Percentiles rank a stretch among this genome's conserved stretches.
These are phyloP conservation scores for Boletus sp. DNA, from an alignment of 1,284 basidiomycete species.

Conservation along the genomic window DNA sequence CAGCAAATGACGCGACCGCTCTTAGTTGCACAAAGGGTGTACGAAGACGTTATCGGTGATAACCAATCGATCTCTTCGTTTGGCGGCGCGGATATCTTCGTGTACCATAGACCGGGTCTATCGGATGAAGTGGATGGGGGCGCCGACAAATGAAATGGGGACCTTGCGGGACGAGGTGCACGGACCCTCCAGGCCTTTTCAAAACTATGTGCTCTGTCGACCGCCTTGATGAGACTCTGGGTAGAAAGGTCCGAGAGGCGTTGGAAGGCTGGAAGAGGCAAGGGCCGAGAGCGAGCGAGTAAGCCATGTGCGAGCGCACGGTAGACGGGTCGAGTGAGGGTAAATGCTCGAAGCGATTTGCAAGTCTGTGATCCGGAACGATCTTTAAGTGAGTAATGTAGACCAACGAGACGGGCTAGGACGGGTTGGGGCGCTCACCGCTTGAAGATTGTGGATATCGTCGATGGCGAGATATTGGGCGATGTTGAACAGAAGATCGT, in stretches of 20 bases:
- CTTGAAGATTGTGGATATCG: conserved; percentile 57
- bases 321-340: conserved; percentile 63
- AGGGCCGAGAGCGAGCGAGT: conserved; percentile 60
- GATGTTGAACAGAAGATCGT: conserved; percentile 68
- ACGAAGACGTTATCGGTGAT: conserved; percentile 70
- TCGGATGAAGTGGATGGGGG: conserved; percentile 17
- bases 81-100: conserved; percentile 59
- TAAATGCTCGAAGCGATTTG: conserved; percentile 56
- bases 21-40: conserved; percentile 70
- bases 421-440: conserved; percentile 42
- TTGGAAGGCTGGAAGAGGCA: conserved; percentile 68
- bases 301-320: conserved; percentile 59
- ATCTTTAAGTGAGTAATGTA: background rate
- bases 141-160: conserved; percentile 29
- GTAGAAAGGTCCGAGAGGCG: conserved; percentile 61
- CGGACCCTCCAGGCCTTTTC: conserved; percentile 63
- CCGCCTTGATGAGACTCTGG: conserved; percentile 54
- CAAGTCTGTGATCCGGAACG: conserved; percentile 47
- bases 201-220: conserved; percentile 58
- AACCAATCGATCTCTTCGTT: conserved; percentile 71
- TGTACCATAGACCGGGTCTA: conserved; percentile 49
- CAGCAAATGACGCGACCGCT: conserved; percentile 74
- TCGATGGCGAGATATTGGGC: conserved; percentile 55
- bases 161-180: conserved; percentile 47
- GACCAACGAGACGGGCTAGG: background rate